Percentiles rank a stretch among this genome's conserved stretches.
phyloP scores from a whole-genome alignment of 2,329 filamentous ascomycete genomes.

The Spiromastix sp. region DNA sequence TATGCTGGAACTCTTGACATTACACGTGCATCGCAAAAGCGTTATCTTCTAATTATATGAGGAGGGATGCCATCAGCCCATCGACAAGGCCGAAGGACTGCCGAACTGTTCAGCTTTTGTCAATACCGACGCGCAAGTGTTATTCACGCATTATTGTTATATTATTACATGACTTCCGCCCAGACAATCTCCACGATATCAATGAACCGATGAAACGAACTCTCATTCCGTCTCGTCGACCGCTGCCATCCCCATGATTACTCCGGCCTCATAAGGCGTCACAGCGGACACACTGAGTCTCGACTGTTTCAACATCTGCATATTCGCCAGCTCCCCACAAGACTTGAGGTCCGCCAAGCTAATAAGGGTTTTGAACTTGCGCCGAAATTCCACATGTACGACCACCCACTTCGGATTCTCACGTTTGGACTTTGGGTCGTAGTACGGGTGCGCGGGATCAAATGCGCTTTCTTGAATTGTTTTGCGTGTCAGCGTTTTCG shows the following conservation, averaged over 20 bases:
- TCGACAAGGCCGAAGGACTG: too few relatives aligned
- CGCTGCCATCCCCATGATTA: slow-evolving; percentile 34
- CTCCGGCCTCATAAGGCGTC: slow-evolving; percentile 37
- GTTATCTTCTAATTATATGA: too few relatives aligned
- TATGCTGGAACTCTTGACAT: too few relatives aligned
- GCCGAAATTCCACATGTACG: slow-evolving; percentile 78
- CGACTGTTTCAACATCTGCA: slow-evolving; percentile 77
- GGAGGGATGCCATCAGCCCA: too few relatives aligned
- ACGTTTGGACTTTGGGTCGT: slow-evolving; percentile 63
- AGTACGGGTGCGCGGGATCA: slow-evolving; percentile 65
- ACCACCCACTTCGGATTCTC: slow-evolving; percentile 72
- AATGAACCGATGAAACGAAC: too few relatives aligned
- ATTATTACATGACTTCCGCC: too few relatives aligned
- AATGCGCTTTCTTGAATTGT: slow-evolving; percentile 61
- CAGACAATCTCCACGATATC: too few relatives aligned
- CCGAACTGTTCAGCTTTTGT: too few relatives aligned
- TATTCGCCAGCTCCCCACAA: slow-evolving; percentile 54
- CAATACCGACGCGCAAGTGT: too few relatives aligned
- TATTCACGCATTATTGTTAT: too few relatives aligned
- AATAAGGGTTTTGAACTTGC: slow-evolving; percentile 66
- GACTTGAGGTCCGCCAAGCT: slow-evolving; percentile 61
- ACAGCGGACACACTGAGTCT: slow-evolving; percentile 62
- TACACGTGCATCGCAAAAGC: too few relatives aligned
- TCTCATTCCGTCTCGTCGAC: too few relatives aligned
- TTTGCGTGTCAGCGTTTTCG: slow-evolving; percentile 4